Conservation (phyloP, 805 yeast species). For the Candida piceae region DNA sequence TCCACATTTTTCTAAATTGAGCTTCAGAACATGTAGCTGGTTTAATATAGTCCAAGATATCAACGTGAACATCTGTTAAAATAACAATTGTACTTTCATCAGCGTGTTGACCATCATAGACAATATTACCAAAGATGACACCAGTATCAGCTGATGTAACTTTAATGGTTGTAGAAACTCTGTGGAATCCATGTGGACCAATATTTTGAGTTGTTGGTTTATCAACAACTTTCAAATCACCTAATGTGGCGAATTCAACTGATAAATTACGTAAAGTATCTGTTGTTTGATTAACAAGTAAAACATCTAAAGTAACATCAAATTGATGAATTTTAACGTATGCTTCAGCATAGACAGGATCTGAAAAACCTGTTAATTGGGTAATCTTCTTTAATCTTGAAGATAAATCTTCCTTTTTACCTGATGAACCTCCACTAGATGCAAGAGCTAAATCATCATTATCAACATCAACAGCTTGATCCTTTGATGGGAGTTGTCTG, state of each 20-base stretch:
- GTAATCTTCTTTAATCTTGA: conserved; percentile 85
- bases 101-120: conserved; percentile 93
- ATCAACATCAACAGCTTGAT: conserved; percentile 38
- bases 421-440: conserved; percentile 34
- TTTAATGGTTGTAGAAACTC: conserved; percentile 80
- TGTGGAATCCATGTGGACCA: conserved; percentile 97
- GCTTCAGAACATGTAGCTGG: conserved; percentile 90
- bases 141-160: conserved; percentile 98
- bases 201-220: conserved; percentile 84
- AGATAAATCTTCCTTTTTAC: conserved; percentile 53
- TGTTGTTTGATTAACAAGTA: conserved; percentile 90
- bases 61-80: conserved; percentile 90
- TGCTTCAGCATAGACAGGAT: conserved; percentile 97
- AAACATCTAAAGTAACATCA: conserved; percentile 90
- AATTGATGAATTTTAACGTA: conserved; percentile 94
- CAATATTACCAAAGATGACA: conserved; percentile 94
- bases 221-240: conserved; percentile 92
- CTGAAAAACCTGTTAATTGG: conserved; percentile 96
- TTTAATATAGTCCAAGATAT: conserved; percentile 94
- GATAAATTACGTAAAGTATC: conserved; percentile 85
- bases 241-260: conserved; percentile 93
- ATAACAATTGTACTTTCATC: conserved; percentile 86
- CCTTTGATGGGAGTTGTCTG: conserved; percentile 63
- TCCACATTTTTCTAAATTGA: conserved; percentile 96
- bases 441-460: conserved; percentile 61